Evolutionary conservation across 2,329 filamentous ascomycete species (phyloP), one percentile per base, ranked within the genome.

Genomic region (Cercospora janseana): DNA sequence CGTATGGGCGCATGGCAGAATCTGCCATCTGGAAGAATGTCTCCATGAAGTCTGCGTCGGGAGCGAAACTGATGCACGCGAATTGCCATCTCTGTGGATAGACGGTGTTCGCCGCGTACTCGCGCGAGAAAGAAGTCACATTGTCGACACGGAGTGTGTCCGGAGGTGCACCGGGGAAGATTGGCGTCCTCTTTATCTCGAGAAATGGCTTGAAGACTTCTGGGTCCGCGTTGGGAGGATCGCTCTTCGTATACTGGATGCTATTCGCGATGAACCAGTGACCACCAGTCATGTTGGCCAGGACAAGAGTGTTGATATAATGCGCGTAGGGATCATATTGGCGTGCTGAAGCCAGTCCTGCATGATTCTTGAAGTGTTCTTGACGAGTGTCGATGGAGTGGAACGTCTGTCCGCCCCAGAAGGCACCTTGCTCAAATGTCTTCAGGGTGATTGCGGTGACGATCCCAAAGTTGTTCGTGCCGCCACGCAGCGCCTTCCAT

Each of bases 201-300:
- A 51, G 35, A 24, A 60, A 50, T 8, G 50, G 42, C 35, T 55
- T 55, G 43, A 60, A 57, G 6, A 56, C 47, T 29, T 55, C 48
- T 23, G 57, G 57, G 18, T 42, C 43, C 1, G 48, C 10, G 5
- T 46, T 48, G 3, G 55, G 51, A 15, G 58, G 58, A 26, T 59
- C 45, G 40, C 49, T 55, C 27, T 59, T 55, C 20, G 61, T 59
- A 29, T 62, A 63, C 26, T 63, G 60, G 34, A 60, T 54, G 46
- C 58, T 59, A 47, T 59, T 62, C 32, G 51, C 57, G 23, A 61
- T 58, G 44, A 59, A 51, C 58, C 58, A 60, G 24, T 48, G 13
- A n/a, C 46, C 49, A 10, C 52, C 37, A 8, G 50, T 55, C 41
- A 49, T 51, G 31, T 54, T 54, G 9, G 42, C 46, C 10, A 57